Conservation (phyloP, 495 filamentous ascomycete species). For the Aspergillus coremiiformis region DNA sequence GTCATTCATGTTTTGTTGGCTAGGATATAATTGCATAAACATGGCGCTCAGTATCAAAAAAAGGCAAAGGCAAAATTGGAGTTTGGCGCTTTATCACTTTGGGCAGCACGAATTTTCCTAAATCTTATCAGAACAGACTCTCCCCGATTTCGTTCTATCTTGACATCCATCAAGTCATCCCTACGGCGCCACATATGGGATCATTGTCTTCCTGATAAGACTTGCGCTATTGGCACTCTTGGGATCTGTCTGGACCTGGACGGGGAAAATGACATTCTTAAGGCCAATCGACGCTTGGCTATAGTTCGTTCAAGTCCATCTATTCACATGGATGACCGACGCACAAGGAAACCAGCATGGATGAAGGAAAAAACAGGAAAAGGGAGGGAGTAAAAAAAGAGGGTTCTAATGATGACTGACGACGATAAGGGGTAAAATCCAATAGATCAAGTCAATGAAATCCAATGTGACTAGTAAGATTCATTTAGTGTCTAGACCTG, state of each 20-base stretch:
- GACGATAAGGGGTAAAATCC: neutral
- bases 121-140: neutral
- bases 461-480: neutral
- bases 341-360: neutral
- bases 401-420: neutral
- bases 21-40: neutral
- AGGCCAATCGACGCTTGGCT: neutral
- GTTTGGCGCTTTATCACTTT: neutral
- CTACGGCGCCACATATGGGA: neutral
- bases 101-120: neutral
- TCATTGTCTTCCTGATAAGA: neutral
- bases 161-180: neutral
- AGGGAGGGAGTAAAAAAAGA: neutral
- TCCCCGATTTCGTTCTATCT: neutral
- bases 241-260: neutral
- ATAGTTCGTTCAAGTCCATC: neutral
- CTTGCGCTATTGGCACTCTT: neutral
- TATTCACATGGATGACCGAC: neutral
- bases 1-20: neutral
- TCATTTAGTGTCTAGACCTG: neutral
- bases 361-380: neutral
- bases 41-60: neutral
- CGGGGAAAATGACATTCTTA: neutral
- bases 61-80: neutral
- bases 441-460: neutral